Conservation (phyloP, 805 yeast genomes). For the Blastobotrys chiropterorum region DNA sequence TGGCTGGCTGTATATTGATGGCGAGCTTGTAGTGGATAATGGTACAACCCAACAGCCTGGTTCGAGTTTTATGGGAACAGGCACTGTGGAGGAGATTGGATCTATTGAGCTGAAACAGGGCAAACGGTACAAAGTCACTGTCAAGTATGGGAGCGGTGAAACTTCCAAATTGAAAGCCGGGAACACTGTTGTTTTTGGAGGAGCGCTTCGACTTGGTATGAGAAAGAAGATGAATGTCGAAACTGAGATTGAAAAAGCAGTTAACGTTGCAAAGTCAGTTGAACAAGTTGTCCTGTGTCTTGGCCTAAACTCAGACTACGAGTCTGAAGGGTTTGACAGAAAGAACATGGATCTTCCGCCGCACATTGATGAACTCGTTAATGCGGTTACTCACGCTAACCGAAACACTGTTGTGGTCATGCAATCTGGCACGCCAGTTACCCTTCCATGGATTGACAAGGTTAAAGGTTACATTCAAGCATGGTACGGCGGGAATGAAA, state of each 20-base stretch:
- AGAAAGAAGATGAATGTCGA: conserved; percentile 27
- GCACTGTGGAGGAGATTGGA: conserved; percentile 46
- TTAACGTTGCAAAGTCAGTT: conserved; percentile 40
- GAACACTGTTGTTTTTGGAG: conserved; percentile 8
- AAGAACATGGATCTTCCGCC: conserved; percentile 46
- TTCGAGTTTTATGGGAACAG: conserved; percentile 46
- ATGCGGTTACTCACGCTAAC: conserved; percentile 41
- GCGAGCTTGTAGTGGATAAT: conserved; percentile 49
- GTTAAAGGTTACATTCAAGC: conserved; percentile 45
- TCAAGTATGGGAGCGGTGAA: conserved; percentile 39
- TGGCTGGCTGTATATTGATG: conserved; percentile 50
- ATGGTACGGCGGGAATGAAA: conserved; percentile 54
- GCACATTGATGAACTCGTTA: conserved; percentile 39
- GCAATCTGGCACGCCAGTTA: conserved; percentile 58
- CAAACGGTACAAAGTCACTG: conserved; percentile 37
- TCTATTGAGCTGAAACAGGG: conserved; percentile 39
- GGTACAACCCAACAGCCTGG: conserved; percentile 47
- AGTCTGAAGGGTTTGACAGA: conserved; percentile 56
- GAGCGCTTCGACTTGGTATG: conserved; percentile 10
- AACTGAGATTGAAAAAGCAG: conserved; percentile 38
- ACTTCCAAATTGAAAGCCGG: conserved; percentile 27
- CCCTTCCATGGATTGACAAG: conserved; percentile 45
- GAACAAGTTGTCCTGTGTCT: conserved; percentile 49
- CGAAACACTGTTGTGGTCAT: conserved; percentile 47
- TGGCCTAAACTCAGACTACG: conserved; percentile 53